Evolutionary conservation across 805 yeast species (phyloP), one percentile per base, ranked within the genome.

Genomic region (Metschnikowia lunata): DNA sequence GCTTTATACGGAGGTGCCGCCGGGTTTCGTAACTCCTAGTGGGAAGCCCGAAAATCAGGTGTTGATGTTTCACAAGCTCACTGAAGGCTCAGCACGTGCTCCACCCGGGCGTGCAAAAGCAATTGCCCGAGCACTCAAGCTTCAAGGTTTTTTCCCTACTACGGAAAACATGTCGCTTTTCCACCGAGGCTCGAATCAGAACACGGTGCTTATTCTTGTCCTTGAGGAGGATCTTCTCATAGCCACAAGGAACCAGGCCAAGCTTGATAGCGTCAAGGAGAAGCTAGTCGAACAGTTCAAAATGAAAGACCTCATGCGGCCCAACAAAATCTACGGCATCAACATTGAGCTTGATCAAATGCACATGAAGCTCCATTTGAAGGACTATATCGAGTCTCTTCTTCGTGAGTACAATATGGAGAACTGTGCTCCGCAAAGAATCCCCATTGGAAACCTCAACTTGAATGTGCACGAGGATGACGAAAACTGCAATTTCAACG

Each of bases 341-440:
- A 30, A 37, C 15, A 37, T 37, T 8, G 29, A 37, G 8, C n/a
- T 11, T n/a, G 9, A 30, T 10, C 6, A 6, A 12, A 12, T 13
- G 8, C 14, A n/a, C 28, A 12, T 30, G 11, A 30, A 15, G 15
- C 40, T 37, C 26, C 40, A 30, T 23, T 11, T 34, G 27, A 15
- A 28, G 15, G 42, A 39, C 9, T 39, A 33, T 33, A 39, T 39
- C 31, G 42, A 33, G 8, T 39, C 42, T 14, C 42, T 39, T 11
- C 33, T 33, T 15, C 31, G 37, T 6, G 42, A 39, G 26, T 39
- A 39, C 26, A 34, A 28, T 12, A 39, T 39, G 42, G 37, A 33
- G 15, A 26, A 34, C 5, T 39, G 37, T 28, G 15, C 34, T n/a
- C 42, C 42, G 13, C 32, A 9, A 7, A 33, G 15, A 12, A 26